phyloP scores from a whole-genome alignment of 768 basidiomycete genomes.

The Rubroboletus pulcherrimus region DNA sequence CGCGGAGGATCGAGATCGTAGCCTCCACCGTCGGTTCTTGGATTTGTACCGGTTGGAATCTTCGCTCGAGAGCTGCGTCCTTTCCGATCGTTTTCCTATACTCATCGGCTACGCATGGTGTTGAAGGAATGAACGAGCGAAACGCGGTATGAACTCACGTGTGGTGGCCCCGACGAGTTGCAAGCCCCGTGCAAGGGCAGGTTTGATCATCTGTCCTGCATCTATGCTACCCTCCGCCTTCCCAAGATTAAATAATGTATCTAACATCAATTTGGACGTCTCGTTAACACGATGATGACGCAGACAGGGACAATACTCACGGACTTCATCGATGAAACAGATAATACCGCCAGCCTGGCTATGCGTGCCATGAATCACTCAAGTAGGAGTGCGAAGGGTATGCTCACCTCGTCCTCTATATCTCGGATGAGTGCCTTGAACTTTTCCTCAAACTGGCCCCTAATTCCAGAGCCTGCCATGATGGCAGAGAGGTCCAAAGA shows the following conservation, averaged over 20 bases:
- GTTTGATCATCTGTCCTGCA: conserved; percentile 92
- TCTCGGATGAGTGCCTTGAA: conserved; percentile 89
- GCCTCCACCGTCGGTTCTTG: conserved; percentile 86
- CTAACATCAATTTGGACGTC: conserved; percentile 29
- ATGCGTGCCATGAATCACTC: conserved; percentile 16
- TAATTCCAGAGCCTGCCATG: conserved; percentile 86
- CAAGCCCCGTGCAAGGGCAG: conserved; percentile 80
- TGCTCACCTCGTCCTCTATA: conserved; percentile 70
- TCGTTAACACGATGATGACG: background rate
- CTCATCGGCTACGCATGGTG: conserved; percentile 54
- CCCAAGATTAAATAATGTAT: conserved; percentile 81
- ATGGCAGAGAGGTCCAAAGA: conserved; percentile 81
- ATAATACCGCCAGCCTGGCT: conserved; percentile 69
- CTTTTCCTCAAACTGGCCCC: conserved; percentile 91
- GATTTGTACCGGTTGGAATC: conserved; percentile 87
- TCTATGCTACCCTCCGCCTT: conserved; percentile 92
- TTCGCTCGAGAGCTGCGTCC: conserved; percentile 85
- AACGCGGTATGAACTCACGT: conserved; percentile 41
- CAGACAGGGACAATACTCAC: conserved; percentile 43
- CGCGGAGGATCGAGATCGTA: conserved; percentile 83
- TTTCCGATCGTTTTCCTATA: conserved; percentile 90
- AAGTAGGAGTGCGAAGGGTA: conserved; percentile 24
- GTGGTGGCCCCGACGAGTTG: conserved; percentile 91
- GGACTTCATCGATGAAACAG: conserved; percentile 94
- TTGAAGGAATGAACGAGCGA: background rate